These are phyloP conservation scores for Phanerochaete sordida DNA, from an alignment of 768 basidiomycete species.

Conservation along the genomic window DNA sequence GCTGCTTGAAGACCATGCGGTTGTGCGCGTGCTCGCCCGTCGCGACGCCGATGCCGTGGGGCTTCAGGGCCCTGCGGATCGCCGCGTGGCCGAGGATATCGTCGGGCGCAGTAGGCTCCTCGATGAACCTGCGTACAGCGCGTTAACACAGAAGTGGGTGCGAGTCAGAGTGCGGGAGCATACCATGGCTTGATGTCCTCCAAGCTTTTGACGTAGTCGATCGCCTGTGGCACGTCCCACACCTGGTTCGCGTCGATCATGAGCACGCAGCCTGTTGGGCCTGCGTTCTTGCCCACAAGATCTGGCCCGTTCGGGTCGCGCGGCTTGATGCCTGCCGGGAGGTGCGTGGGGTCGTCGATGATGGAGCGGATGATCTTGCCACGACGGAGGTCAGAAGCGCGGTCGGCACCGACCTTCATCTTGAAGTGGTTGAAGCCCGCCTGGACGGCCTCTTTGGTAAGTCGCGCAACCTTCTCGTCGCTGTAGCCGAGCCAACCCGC, in stretches of 20 bases:
- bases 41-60: slow-evolving; percentile 82
- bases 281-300: slow-evolving; percentile 86
- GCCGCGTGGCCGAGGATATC: slow-evolving; percentile 84
- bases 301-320: slow-evolving; percentile 60
- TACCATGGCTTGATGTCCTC: slow-evolving; percentile 85
- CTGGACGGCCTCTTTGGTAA: slow-evolving; percentile 82
- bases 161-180: slow-evolving; percentile 12
- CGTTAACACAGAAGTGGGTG: not conserved
- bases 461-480: slow-evolving; percentile 84
- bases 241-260: slow-evolving; percentile 99
- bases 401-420: slow-evolving; percentile 93
- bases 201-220: slow-evolving; percentile 84
- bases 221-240: slow-evolving; percentile 91
- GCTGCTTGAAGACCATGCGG: slow-evolving; percentile 93
- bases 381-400: slow-evolving; percentile 79
- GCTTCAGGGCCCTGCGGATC: slow-evolving; percentile 74
- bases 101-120: slow-evolving; percentile 91
- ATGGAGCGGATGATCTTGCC: slow-evolving; percentile 89
- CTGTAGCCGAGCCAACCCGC: slow-evolving; percentile 94
- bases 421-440: slow-evolving; percentile 98
- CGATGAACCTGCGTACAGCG: slow-evolving; percentile 69
- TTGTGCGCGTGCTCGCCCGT: slow-evolving; percentile 96
- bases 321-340: slow-evolving; percentile 54
- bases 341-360: slow-evolving; percentile 88
- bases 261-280: slow-evolving; percentile 88